A percentile compares a stretch with the other conserved stretches of the same genome.
Evolutionary conservation across 2,329 filamentous ascomycete genomes (phyloP).

Genomic region (Scopulariopsis brevicaulis): DNA sequence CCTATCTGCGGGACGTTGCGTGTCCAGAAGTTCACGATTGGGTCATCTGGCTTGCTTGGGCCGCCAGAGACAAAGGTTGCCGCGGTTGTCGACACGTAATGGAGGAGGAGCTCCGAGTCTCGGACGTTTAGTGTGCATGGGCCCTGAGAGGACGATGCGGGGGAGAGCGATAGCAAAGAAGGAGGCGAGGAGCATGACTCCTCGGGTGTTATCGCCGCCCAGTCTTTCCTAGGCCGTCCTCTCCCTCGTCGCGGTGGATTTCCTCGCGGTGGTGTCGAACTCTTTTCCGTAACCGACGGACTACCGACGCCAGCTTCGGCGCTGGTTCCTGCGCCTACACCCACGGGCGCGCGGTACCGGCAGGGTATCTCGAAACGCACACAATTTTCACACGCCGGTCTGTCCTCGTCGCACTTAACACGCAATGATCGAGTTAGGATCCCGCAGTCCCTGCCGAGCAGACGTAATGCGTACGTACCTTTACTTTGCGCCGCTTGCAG

Average conservation of each 20-base stretch:
- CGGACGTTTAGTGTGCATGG: slow-evolving; percentile 13
- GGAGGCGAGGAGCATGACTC: background rate
- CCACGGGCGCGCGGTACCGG: background rate
- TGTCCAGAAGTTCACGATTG: slow-evolving; percentile 15
- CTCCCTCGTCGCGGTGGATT: slow-evolving; percentile 14
- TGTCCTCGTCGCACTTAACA: slow-evolving; percentile 19
- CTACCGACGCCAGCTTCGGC: background rate
- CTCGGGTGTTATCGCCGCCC: slow-evolving; percentile 7
- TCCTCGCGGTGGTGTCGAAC: background rate
- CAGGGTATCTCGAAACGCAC: slow-evolving; percentile 13
- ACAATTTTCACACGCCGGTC: slow-evolving; percentile 18
- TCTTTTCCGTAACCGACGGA: background rate
- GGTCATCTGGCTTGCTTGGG: slow-evolving; percentile 3
- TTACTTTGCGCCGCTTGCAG: slow-evolving; percentile 19
- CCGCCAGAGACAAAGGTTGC: slow-evolving; percentile 11
- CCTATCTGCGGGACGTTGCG: slow-evolving; percentile 16
- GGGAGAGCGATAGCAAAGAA: background rate
- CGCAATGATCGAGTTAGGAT: background rate
- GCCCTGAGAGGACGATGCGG: background rate
- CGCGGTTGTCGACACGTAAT: slow-evolving; percentile 15
- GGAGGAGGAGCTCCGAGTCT: slow-evolving; percentile 17
- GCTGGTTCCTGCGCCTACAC: background rate
- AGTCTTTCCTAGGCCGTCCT: slow-evolving; percentile 18
- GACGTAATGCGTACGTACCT: slow-evolving; percentile 10
- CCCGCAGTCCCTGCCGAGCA: background rate